These are phyloP conservation scores for Oryza punctata DNA, from an alignment of 176 grass and related monocot genomes.

Conservation along the genomic window DNA sequence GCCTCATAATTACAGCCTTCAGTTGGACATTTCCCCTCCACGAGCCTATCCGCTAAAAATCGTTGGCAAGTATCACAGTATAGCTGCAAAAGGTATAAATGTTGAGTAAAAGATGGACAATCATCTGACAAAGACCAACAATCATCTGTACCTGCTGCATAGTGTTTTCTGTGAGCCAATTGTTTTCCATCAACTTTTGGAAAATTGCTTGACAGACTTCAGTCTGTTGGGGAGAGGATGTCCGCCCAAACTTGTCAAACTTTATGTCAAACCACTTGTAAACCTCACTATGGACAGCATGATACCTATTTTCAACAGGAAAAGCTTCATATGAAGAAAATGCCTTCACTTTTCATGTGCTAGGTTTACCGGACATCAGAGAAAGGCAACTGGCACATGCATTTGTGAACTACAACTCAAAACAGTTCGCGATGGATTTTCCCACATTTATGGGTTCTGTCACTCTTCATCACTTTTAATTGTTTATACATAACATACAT, in stretches of 20 bases:
- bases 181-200: slow-evolving; percentile 88
- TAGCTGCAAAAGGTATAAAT: slow-evolving; percentile 51
- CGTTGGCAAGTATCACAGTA: slow-evolving; percentile 82
- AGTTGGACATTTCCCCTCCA: slow-evolving; percentile 88
- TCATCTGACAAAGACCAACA: neutral
- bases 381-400: slow-evolving; percentile 15
- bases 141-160: slow-evolving; percentile 85
- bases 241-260: slow-evolving; percentile 95
- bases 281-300: slow-evolving; percentile 83
- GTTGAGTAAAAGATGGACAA: slow-evolving; percentile 10
- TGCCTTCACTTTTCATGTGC: neutral
- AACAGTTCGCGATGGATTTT: neutral
- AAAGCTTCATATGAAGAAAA: slow-evolving; percentile 31
- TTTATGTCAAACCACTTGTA: slow-evolving; percentile 98
- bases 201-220: slow-evolving; percentile 93
- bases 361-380: neutral
- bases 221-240: slow-evolving; percentile 79
- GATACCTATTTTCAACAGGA: slow-evolving; percentile 58
- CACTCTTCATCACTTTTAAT: neutral
- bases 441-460: neutral
- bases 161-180: slow-evolving; percentile 92
- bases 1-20: slow-evolving; percentile 70
- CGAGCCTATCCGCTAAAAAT: slow-evolving; percentile 93
- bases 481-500: neutral
- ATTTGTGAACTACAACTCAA: neutral